Conservation (phyloP, 2,329 filamentous ascomycete genomes). For the Hypoxylon sp. region DNA sequence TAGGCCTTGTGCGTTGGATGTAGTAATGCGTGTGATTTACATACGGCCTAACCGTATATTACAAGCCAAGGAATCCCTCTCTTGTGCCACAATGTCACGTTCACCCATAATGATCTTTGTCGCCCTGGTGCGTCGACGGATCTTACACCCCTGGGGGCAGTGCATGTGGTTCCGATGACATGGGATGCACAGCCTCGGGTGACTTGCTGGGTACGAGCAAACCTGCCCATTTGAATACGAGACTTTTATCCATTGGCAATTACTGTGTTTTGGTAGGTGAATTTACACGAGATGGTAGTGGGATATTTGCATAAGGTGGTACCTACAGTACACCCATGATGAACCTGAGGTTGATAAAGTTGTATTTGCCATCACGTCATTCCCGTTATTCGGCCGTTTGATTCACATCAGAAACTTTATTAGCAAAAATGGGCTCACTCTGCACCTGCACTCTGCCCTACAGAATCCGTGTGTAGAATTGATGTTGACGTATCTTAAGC, state of each 20-base stretch:
- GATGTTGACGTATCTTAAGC: constrained; percentile 1
- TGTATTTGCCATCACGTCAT: constrained; percentile 1
- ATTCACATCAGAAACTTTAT: not conserved
- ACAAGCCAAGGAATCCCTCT: constrained; percentile 14
- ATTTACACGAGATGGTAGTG: constrained; percentile 2
- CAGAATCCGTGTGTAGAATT: constrained; percentile 8
- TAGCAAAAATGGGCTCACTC: not conserved
- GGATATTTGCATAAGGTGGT: constrained; percentile 1
- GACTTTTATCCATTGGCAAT: constrained; percentile 10
- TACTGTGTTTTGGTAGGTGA: not conserved
- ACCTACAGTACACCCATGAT: no score
- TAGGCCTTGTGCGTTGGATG: constrained; percentile 4
- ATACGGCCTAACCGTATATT: constrained; percentile 11
- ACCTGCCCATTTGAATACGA: constrained; percentile 29
- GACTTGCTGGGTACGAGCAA: constrained; percentile 28
- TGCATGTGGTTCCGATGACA: constrained; percentile 19
- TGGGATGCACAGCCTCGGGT: constrained; percentile 28
- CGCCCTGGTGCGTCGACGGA: constrained; percentile 1
- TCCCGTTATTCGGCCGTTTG: not conserved
- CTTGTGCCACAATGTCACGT: constrained; percentile 17
- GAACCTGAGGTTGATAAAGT: constrained; percentile 1
- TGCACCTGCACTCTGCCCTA: no score
- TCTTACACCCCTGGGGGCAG: constrained; percentile 28
- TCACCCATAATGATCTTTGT: constrained; percentile 4
- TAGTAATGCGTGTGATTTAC: constrained; percentile 17